Evolutionary conservation across 140 eudicot genomes (phyloP), one percentile per base, ranked within the genome.

Genomic region (Flaveria floridana): DNA sequence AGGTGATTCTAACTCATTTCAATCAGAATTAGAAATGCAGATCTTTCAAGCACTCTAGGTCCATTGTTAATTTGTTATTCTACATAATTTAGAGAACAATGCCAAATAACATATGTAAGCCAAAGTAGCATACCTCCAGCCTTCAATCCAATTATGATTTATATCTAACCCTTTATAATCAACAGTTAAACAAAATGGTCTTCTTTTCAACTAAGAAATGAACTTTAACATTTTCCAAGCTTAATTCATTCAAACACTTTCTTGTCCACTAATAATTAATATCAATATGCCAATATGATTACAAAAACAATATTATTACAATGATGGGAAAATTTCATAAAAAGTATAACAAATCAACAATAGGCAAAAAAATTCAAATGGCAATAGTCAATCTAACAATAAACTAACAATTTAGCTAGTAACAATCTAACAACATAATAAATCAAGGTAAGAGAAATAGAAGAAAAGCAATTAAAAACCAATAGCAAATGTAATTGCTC

Each of bases 201-300:
- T 71, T 61, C 16, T 15, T 58, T 70, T 44, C 44, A 1, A 39
- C 30, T 13, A 11, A 66, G 42, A 52, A 11, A 65, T 61, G 5
- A 26, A 62, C 21, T 51, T 53, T 71, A 34, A 50, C 39, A 13
- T 16, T 53, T 68, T 76, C 69, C 70, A 28, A 68, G 46, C 68
- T 39, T 59, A 26, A 19, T 46, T 28, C 55, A 48, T 61, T 4
- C 42, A 21, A 62, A 62, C 44, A 13, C 46, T 1, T 14, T 28
- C 46, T 12, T 23, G 44, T 28, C 68, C 68, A 62, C 5, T 28
- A 28, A 28, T 14, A 62, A 62, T 28, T 14, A 62, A 62, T 13
- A 28, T 6, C 30, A 62, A 62, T 3, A 37, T 26, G 15, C 25
- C 48, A 14, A 28, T 62, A 62, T 26, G 37, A 28, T 28, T 62